phyloP scores from a whole-genome alignment of 306 rosid species.

The Vigna angularis region DNA sequence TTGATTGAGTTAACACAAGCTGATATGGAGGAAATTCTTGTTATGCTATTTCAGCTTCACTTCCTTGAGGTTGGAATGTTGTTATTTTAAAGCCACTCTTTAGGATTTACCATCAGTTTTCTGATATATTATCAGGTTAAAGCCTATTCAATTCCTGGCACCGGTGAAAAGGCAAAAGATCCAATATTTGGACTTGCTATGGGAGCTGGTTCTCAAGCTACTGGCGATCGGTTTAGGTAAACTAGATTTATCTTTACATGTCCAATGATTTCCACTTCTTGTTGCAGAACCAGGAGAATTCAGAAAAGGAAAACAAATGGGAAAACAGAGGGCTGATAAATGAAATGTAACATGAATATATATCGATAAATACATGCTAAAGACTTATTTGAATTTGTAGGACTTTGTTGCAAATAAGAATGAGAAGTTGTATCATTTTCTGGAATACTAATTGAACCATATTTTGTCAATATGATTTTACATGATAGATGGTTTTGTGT shows the following conservation, averaged over 20 bases:
- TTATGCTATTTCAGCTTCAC: slow-evolving; percentile 17
- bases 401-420: slow-evolving; percentile 41
- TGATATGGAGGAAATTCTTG: neutral
- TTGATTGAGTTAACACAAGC: neutral
- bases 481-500: slow-evolving; percentile 93
- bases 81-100: slow-evolving; percentile 5
- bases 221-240: slow-evolving; percentile 73
- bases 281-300: slow-evolving; percentile 2
- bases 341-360: neutral
- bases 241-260: slow-evolving; percentile 11
- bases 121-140: slow-evolving; percentile 59
- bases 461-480: slow-evolving; percentile 64
- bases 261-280: slow-evolving; percentile 21
- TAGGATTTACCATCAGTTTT: slow-evolving; percentile 21
- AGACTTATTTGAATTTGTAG: slow-evolving; percentile 2
- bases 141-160: slow-evolving; percentile 65
- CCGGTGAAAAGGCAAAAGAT: slow-evolving; percentile 86
- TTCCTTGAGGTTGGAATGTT: slow-evolving; percentile 10
- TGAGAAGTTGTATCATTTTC: slow-evolving; percentile 52
- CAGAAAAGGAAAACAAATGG: neutral
- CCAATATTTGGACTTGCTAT: slow-evolving; percentile 86
- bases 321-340: neutral
- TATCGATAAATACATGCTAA: neutral
- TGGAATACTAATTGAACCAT: slow-evolving; percentile 58
- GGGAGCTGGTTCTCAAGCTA: slow-evolving; percentile 77